A percentile compares a stretch with the other conserved stretches of the same genome.
These are phyloP conservation scores for Tolypocladium endophyticum DNA, from an alignment of 2,329 filamentous ascomycete genomes.

Conservation along the genomic window DNA sequence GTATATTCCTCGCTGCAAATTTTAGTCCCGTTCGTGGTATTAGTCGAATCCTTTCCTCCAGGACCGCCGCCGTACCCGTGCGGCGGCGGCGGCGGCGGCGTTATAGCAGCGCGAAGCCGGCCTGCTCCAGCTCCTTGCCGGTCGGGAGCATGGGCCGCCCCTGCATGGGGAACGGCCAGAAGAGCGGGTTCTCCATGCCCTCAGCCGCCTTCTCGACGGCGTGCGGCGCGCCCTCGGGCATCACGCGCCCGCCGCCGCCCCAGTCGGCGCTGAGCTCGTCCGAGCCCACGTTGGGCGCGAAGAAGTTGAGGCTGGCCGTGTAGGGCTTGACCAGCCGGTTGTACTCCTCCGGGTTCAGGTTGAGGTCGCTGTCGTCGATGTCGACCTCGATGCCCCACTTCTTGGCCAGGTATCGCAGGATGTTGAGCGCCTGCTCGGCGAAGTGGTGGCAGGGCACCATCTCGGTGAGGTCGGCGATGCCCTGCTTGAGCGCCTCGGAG, in stretches of 20 bases:
- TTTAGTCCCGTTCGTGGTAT: not conserved
- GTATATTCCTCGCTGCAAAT: not conserved
- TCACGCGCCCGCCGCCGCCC: constrained; percentile 17
- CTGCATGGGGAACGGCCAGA: constrained; percentile 53
- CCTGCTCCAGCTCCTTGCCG: constrained; percentile 35
- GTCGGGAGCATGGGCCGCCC: constrained; percentile 42
- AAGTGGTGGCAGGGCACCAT: constrained; percentile 53
- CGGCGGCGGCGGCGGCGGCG: not conserved
- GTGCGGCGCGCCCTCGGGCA: constrained; percentile 5
- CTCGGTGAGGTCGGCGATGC: constrained; percentile 46
- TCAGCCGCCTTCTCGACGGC: constrained; percentile 19
- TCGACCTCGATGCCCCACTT: constrained; percentile 49
- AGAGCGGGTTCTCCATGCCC: constrained; percentile 40
- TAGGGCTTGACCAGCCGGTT: constrained; percentile 33
- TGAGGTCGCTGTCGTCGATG: constrained; percentile 17
- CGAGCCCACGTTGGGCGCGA: constrained; percentile 37
- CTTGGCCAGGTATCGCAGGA: constrained; percentile 44
- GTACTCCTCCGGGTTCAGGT: constrained; percentile 23
- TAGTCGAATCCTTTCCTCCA: not conserved
- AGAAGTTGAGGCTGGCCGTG: constrained; percentile 46
- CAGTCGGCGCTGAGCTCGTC: constrained; percentile 38
- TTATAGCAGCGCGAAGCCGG: constrained; percentile 37
- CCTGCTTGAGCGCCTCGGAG: constrained; percentile 36
- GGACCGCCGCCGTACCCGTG: not conserved
- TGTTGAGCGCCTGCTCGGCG: constrained; percentile 49